Evolutionary conservation across 1,139 yeast species (phyloP).

Genomic region (Lodderomyces parapsilosis): DNA sequence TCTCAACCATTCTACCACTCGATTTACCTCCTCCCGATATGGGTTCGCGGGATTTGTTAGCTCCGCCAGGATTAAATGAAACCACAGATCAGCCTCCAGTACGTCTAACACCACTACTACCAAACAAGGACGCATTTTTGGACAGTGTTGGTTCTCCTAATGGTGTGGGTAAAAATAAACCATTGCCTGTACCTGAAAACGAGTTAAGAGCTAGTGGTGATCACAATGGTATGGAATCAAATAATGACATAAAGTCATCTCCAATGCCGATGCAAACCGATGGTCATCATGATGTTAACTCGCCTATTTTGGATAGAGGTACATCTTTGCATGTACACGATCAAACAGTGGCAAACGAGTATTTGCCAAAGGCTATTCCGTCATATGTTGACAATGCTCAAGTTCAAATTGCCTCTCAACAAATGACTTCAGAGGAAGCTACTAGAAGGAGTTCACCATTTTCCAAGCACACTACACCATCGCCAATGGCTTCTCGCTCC

Average conservation of each 20-base stretch:
- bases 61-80: neutral
- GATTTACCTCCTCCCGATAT: constrained; percentile 14
- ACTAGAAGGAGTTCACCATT: neutral
- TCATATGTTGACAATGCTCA: neutral
- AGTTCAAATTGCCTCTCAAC: neutral
- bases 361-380: neutral
- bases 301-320: neutral
- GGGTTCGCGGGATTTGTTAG: neutral
- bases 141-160: neutral
- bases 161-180: neutral
- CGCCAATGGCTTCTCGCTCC: neutral
- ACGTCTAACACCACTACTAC: neutral
- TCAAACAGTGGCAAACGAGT: neutral
- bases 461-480: neutral
- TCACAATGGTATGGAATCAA: neutral
- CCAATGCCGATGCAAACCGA: neutral
- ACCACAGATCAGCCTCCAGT: neutral
- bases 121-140: neutral
- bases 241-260: neutral
- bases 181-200: neutral
- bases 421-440: neutral
- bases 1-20: constrained; percentile 17
- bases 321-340: neutral
- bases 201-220: neutral
- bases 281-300: neutral